Base-by-base conservation (phyloP, 805 yeast genomes). In the Barnettozyma vustinii region DNA sequence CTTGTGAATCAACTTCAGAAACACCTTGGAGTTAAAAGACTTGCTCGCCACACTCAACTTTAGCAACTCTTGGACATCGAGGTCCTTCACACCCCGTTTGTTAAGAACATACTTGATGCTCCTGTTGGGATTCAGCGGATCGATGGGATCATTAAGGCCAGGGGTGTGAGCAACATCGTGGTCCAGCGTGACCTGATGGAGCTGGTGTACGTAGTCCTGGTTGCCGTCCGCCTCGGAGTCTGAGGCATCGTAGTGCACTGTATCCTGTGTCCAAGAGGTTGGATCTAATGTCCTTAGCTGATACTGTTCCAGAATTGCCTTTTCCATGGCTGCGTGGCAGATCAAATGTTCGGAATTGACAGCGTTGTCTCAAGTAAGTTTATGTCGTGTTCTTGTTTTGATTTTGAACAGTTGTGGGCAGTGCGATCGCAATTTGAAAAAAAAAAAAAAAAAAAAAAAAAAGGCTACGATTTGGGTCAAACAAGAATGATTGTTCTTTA, bases 111-210 rank as follows among this genome's bases (percentile, higher is more conserved):
- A 66, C 42, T 73, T 57, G 9, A 81, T 67, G 3, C 77, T 71
- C 21, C 66, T 68, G n/a, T 73, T 70, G 26, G 74, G 73, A 5
- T 82, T 83, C 50, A 83, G 63, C 1, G 88, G 87, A 56, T 83
- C 89, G 5, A 64, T 58, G 30, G 75, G 76, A 43, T 70, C 73
- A 42, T 59, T 43, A 33, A 44, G 33, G 12, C 56, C 52, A 40
- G 52, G 48, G 51, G 61, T 42, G 50, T 58, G 55, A 15, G 19
- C 39, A 5, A 44, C 18, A 35, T 64, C 47, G 50, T 39, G 42
- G 15, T 63, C 60, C n/a, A 56, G 53, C 35, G 56, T 56, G 4
- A 61, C 60, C 26, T 56, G 46, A 20, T 52, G 57, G 42, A 56
- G 43, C 7, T 57, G 44, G 16, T 52, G 36, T 2, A 47, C 39